These are phyloP conservation scores for Aphanomyces euteiches DNA, from an alignment of 352 stramenopile species.

Conservation along the genomic window DNA sequence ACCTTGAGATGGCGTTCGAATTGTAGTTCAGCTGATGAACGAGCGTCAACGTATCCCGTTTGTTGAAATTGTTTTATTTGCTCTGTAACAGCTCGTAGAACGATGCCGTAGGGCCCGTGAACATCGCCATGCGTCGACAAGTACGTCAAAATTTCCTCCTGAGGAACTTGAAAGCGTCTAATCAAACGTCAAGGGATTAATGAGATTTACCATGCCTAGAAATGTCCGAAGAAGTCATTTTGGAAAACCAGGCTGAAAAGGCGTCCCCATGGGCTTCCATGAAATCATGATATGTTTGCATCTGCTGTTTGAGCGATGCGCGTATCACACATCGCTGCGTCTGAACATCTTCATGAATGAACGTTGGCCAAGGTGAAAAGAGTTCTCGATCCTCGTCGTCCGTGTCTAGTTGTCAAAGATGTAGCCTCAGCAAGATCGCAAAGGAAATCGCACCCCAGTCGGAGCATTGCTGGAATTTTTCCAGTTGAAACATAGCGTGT, in stretches of 20 bases:
- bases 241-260: slow-evolving; percentile 53
- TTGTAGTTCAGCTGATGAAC: slow-evolving; percentile 60
- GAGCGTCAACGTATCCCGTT: slow-evolving; percentile 88
- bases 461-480: slow-evolving; percentile 79
- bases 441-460: slow-evolving; percentile 60
- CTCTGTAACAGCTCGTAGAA: slow-evolving; percentile 86
- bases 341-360: slow-evolving; percentile 92
- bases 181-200: slow-evolving; percentile 17
- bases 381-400: slow-evolving; percentile 89
- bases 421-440: background rate
- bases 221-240: slow-evolving; percentile 36
- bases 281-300: slow-evolving; percentile 63
- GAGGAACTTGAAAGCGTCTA: slow-evolving; percentile 82
- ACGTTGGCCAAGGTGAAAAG: slow-evolving; percentile 75
- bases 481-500: slow-evolving; percentile 83
- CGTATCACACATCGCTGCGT: slow-evolving; percentile 85
- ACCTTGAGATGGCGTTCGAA: slow-evolving; percentile 55
- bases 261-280: slow-evolving; percentile 60
- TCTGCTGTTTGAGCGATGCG: slow-evolving; percentile 74
- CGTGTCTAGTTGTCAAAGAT: slow-evolving; percentile 56
- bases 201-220: no score
- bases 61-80: slow-evolving; percentile 90
- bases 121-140: slow-evolving; percentile 83
- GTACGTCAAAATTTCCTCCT: slow-evolving; percentile 79
- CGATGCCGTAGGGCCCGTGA: slow-evolving; percentile 88